phyloP scores from a whole-genome alignment of 345 rosid species.

The Lagerstroemia speciosa region DNA sequence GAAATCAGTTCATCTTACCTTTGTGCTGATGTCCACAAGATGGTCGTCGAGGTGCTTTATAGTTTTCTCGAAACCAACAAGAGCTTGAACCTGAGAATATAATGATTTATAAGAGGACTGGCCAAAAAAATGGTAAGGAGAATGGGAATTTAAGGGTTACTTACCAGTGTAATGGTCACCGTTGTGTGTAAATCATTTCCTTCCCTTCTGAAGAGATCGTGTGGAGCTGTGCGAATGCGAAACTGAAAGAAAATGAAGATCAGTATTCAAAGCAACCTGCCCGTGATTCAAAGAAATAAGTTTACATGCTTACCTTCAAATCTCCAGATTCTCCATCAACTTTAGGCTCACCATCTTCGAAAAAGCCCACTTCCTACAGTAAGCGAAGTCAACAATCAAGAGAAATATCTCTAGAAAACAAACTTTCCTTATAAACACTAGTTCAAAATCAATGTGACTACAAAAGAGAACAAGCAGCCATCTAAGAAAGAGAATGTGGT shows the following conservation, averaged over 20 bases:
- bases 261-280: not conserved
- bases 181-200: slow-evolving; percentile 81
- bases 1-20: slow-evolving; percentile 35
- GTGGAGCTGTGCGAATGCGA: slow-evolving; percentile 81
- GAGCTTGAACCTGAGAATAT: slow-evolving; percentile 69
- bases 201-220: slow-evolving; percentile 70
- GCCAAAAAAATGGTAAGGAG: not conserved
- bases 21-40: slow-evolving; percentile 69
- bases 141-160: not conserved
- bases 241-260: slow-evolving; percentile 39
- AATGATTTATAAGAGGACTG: not conserved
- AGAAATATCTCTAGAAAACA: not conserved
- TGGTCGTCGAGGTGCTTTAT: slow-evolving; percentile 94
- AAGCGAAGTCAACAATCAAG: not conserved
- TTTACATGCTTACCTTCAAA: slow-evolving; percentile 56
- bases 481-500: not conserved
- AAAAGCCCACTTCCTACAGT: slow-evolving; percentile 83
- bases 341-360: slow-evolving; percentile 92
- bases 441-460: not conserved
- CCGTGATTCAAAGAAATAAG: not conserved
- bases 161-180: slow-evolving; percentile 84
- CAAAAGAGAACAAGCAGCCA: not conserved
- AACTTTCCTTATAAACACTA: not conserved
- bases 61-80: slow-evolving; percentile 94
- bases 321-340: slow-evolving; percentile 98